Evolutionary conservation across 176 grass and related monocot species (phyloP).

Genomic region (Tuctoria greenei): DNA sequence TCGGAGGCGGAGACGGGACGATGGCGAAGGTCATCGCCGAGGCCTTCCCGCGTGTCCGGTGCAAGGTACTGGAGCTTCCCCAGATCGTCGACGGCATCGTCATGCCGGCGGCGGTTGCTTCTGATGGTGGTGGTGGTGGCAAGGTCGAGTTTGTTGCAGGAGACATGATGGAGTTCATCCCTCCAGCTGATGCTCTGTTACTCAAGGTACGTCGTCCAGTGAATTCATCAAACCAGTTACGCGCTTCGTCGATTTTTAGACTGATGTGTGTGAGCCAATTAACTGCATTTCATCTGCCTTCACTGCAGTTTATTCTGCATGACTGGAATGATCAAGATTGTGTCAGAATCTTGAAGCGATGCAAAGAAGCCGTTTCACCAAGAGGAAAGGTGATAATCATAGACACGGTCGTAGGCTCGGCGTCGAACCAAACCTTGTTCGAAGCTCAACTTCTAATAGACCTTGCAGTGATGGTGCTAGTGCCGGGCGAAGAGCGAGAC

Average conservation of each 20-base stretch:
- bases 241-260: not conserved
- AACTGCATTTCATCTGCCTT: not conserved
- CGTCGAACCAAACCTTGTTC: no score
- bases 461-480: not conserved
- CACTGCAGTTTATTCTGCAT: conserved; percentile 20
- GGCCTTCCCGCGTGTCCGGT: not conserved
- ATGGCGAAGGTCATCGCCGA: not conserved
- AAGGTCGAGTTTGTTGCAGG: not conserved
- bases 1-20: not conserved
- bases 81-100: not conserved
- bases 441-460: no score
- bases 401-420: no score
- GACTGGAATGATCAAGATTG: conserved; percentile 32
- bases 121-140: not conserved
- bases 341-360: conserved; percentile 9
- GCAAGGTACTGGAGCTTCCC: conserved; percentile 17
- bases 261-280: no score
- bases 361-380: conserved; percentile 3
- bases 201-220: not conserved
- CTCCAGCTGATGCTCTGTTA: not conserved
- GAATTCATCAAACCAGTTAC: not conserved
- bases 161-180: conserved; percentile 30
- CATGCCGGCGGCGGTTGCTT: no score
- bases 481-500: not conserved
- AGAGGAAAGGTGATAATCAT: no score